Percentiles rank a stretch among this genome's conserved stretches.
phyloP scores from a whole-genome alignment of 345 rosid genomes.

The Melaleuca alternifolia region DNA sequence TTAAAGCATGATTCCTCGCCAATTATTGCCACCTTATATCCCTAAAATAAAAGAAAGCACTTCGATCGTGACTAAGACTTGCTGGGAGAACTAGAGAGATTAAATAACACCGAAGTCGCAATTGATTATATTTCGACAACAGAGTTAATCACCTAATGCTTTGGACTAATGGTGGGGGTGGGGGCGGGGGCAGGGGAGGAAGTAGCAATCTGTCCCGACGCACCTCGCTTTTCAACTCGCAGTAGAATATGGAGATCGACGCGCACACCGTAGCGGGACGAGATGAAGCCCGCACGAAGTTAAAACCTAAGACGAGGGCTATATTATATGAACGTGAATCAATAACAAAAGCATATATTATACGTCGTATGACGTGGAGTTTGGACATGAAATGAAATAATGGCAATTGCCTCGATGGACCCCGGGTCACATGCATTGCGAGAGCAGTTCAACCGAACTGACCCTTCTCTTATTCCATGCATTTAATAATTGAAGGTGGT shows the following conservation, averaged over 20 bases:
- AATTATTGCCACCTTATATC: not conserved
- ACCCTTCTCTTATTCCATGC: not conserved
- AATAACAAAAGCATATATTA: not conserved
- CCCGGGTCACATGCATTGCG: not conserved
- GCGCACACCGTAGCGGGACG: not conserved
- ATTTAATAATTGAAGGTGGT: not conserved
- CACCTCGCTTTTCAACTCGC: not conserved
- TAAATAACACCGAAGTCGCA: not conserved
- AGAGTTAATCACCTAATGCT: not conserved
- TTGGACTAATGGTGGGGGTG: not conserved
- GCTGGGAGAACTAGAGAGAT: not conserved
- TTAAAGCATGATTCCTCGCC: not conserved
- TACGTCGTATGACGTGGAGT: not conserved
- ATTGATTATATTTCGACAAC: not conserved
- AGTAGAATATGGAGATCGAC: not conserved
- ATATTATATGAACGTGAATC: not conserved
- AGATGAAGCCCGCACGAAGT: not conserved
- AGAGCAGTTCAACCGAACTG: not conserved
- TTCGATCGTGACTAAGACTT: not conserved
- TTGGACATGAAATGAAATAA: not conserved
- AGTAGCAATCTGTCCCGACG: not conserved
- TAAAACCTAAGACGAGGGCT: not conserved
- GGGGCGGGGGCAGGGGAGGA: too few relatives aligned
- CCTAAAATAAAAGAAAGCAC: not conserved
- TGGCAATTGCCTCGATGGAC: not conserved